These are phyloP conservation scores for Pelargonium myrrhifolium DNA, from an alignment of 441 rosid genomes.

Conservation along the genomic window DNA sequence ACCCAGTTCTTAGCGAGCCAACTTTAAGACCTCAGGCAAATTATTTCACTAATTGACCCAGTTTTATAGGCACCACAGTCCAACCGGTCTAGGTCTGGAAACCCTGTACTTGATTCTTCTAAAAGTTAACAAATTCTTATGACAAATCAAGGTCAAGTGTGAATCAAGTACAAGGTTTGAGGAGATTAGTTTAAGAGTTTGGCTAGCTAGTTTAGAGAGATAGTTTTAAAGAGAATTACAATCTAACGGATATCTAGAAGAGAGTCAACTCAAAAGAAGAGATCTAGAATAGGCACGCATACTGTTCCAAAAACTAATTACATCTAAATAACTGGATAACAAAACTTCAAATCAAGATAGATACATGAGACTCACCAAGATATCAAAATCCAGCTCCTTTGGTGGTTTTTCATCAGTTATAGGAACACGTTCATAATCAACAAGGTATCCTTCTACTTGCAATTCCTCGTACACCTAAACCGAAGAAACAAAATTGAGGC, in stretches of 20 bases:
- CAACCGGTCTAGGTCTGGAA: too few species aligned
- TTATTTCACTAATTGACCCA: too few species aligned
- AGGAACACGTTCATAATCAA: slow-evolving; percentile 94
- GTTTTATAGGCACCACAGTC: too few species aligned
- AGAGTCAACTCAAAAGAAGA: not conserved
- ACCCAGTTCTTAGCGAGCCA: too few species aligned
- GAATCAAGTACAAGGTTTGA: too few species aligned
- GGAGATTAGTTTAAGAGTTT: not conserved
- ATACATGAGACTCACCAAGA: slow-evolving; percentile 48
- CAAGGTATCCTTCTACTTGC: slow-evolving; percentile 83
- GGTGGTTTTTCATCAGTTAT: slow-evolving; percentile 96
- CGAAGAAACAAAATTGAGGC: slow-evolving; percentile 23
- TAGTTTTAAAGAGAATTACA: not conserved
- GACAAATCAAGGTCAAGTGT: not conserved
- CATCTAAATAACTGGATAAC: slow-evolving; percentile 3
- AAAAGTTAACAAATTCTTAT: not conserved
- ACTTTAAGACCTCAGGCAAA: too few species aligned
- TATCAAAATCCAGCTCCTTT: slow-evolving; percentile 86
- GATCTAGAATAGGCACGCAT: not conserved
- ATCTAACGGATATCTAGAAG: not conserved
- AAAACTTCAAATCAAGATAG: not conserved
- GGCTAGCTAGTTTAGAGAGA: not conserved
- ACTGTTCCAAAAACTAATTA: not conserved
- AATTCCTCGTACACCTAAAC: slow-evolving; percentile 78
- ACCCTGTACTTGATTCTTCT: too few species aligned